Evolutionary conservation across 306 rosid genomes (phyloP), one percentile per base, ranked within the genome.

Genomic region (Lithocarpus polystachyus): DNA sequence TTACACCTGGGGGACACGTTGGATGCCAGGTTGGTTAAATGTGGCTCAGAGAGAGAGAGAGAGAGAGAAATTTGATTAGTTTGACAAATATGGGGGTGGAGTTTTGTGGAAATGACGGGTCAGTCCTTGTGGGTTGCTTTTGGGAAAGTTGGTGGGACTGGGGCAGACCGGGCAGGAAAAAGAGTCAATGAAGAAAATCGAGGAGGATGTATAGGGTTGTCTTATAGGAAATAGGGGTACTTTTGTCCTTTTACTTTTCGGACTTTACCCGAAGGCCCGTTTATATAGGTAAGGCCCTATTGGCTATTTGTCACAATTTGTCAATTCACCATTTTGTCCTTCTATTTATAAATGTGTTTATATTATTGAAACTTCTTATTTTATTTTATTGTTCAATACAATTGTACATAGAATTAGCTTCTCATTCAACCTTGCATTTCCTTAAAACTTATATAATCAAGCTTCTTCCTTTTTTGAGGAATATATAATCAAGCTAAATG

Each of bases 1-100:
- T 82, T 79, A 80, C 89, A 87, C 85, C 84, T 77, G 86, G 88
- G 28, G 28, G 76, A 82, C 88, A 83, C 89, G 80, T 79, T 33
- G 77, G 75, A 64, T 17, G 77, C 85, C 91, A 89, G 75, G 74
- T 87, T 72, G 77, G 13, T 3, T 1, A 14, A 2, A 18, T 5
- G 79, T 59, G 77, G 78, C n/a, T n/a, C n/a, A n/a, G n/a, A n/a
- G n/a, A n/a, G n/a, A 40, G 45, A 40, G 45, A 40, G 45, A 37
- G 43, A 37, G 45, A 40, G 45, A 40, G 45, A 68, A 1, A 1
- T 5, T 19, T 35, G 18, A 8, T 29, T 22, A 12, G 28, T 68
- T 45, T 77, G 80, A 69, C 84, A 8, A 51, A 72, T 82, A 52
- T 68, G 65, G 79, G 69, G 24, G 62, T 15, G 31, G 23, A 24